These are phyloP conservation scores for Clonostachys rosea DNA, from an alignment of 2,329 filamentous ascomycete species.

Conservation along the genomic window DNA sequence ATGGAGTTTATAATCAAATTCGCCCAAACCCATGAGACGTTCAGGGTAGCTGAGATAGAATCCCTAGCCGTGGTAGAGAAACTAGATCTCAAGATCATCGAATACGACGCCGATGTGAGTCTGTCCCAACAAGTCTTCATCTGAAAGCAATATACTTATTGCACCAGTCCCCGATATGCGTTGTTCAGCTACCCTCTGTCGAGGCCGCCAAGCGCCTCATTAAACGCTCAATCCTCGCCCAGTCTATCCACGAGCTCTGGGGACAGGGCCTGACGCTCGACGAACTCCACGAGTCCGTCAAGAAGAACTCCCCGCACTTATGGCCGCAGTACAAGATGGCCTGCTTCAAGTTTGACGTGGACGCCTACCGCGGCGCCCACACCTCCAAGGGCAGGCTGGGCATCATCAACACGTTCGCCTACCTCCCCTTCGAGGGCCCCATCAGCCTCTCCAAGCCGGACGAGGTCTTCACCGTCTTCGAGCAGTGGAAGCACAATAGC, in stretches of 20 bases:
- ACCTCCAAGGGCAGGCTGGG: constrained; percentile 56
- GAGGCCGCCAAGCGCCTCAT: constrained; percentile 64
- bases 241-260: constrained; percentile 88
- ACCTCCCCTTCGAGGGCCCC: constrained; percentile 71
- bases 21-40: constrained; percentile 85
- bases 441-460: constrained; percentile 74
- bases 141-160: too few species aligned
- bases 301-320: constrained; percentile 48
- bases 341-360: constrained; percentile 81
- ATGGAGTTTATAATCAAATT: constrained; percentile 88
- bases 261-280: constrained; percentile 64
- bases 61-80: constrained; percentile 68
- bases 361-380: constrained; percentile 75
- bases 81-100: constrained; percentile 67
- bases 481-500: constrained; percentile 65
- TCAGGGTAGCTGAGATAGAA: constrained; percentile 78
- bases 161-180: constrained; percentile 76
- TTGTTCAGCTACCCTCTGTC: constrained; percentile 64
- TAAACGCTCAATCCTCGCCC: constrained; percentile 72
- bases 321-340: constrained; percentile 62
- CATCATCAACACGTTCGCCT: constrained; percentile 79
- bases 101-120: constrained; percentile 70
- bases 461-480: constrained; percentile 74
- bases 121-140: constrained; percentile 1
- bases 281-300: constrained; percentile 63